Evolutionary conservation across 257 asterid genomes (phyloP).

Genomic region (Galeopsis tetrahit): DNA sequence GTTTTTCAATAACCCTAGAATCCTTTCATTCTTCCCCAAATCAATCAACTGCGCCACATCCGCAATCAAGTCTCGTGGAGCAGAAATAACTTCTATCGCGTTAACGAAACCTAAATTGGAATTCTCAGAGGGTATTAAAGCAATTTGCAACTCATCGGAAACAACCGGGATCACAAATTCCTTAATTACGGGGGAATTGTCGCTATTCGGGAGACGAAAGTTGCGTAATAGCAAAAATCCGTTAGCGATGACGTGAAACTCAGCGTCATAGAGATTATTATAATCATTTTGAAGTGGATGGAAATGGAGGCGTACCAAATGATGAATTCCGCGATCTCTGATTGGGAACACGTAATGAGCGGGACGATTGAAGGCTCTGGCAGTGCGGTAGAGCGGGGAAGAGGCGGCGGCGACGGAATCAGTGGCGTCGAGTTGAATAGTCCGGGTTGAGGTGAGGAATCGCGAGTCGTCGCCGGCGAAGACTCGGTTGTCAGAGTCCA

Average conservation of each 20-base stretch:
- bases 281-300: constrained; percentile 30
- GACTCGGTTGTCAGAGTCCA: constrained; percentile 64
- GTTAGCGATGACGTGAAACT: constrained; percentile 84
- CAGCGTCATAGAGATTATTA: constrained; percentile 43
- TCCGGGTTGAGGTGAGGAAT: constrained; percentile 46
- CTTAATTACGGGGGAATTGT: constrained; percentile 48
- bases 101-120: constrained; percentile 68
- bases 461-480: constrained; percentile 60
- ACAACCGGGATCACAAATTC: constrained; percentile 68
- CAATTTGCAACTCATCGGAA: constrained; percentile 53
- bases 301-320: constrained; percentile 85
- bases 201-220: constrained; percentile 44
- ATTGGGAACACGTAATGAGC: constrained; percentile 60
- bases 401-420: constrained; percentile 35
- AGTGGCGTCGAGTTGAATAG: constrained; percentile 40
- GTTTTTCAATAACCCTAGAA: constrained; percentile 59
- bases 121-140: constrained; percentile 55
- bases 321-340: constrained; percentile 62
- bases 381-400: constrained; percentile 67
- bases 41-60: constrained; percentile 66
- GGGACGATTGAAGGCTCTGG: constrained; percentile 70
- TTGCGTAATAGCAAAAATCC: constrained; percentile 61
- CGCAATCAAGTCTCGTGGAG: constrained; percentile 75
- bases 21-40: constrained; percentile 49
- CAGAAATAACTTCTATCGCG: constrained; percentile 88